phyloP scores from a whole-genome alignment of 768 basidiomycete species.

The Lanmaoa rubissima region DNA sequence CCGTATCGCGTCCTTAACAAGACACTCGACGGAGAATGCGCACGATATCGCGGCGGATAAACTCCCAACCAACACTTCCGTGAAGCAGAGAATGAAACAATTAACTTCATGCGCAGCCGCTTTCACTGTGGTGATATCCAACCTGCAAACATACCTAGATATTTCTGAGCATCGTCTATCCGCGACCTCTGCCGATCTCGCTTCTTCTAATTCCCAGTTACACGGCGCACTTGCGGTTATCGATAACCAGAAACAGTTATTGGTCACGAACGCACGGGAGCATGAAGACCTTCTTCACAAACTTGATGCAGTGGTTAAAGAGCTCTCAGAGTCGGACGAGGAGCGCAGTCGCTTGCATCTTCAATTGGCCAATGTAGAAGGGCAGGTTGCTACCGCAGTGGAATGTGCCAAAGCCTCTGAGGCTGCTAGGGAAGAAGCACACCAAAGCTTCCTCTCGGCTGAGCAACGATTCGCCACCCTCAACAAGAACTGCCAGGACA shows the following conservation, averaged over 20 bases:
- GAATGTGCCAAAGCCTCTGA: conserved; percentile 35
- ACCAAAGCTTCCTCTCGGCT: conserved; percentile 26
- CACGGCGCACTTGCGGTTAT: conserved; percentile 17
- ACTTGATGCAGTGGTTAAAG: conserved; percentile 33
- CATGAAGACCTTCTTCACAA: conserved; percentile 29
- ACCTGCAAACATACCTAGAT: conserved; percentile 34
- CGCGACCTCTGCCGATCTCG: conserved; percentile 8
- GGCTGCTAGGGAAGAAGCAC: conserved; percentile 36
- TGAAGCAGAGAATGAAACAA: conserved; percentile 23
- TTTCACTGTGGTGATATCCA: conserved; percentile 41
- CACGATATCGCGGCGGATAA: conserved; percentile 11
- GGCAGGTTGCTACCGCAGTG: conserved; percentile 31
- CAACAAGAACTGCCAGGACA: conserved; percentile 47
- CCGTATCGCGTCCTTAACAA: conserved; percentile 39
- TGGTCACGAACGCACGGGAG: conserved; percentile 19
- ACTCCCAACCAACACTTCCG: neutral
- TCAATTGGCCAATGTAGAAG: conserved; percentile 37
- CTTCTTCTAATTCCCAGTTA: conserved; percentile 18
- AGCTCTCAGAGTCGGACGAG: conserved; percentile 35
- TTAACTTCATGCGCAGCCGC: conserved; percentile 35
- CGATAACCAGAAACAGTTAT: conserved; percentile 15
- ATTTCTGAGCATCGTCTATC: conserved; percentile 15
- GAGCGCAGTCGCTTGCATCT: conserved; percentile 22
- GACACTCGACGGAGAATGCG: conserved; percentile 24
- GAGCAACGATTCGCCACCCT: conserved; percentile 46